Evolutionary conservation across 1,139 yeast species (phyloP).

Genomic region (Arxiozyma heterogenica): DNA sequence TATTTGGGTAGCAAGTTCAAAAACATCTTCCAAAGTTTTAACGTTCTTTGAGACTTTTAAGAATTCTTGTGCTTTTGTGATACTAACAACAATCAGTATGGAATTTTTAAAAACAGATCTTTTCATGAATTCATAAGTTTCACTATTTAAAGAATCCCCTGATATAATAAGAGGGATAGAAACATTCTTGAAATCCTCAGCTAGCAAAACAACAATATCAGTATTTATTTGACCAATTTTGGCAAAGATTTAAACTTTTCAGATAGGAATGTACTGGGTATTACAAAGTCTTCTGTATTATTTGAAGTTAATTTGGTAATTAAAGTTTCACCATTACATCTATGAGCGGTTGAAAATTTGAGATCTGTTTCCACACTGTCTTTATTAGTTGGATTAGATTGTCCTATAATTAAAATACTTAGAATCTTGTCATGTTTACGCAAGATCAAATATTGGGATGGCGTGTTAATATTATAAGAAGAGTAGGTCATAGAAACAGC

Average conservation of each 20-base stretch:
- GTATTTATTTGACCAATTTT: slow-evolving; percentile 67
- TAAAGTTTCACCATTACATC: slow-evolving; percentile 38
- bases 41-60: background rate
- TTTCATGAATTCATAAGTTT: background rate
- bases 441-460: slow-evolving; percentile 4
- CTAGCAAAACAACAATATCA: slow-evolving; percentile 47
- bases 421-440: slow-evolving; percentile 9
- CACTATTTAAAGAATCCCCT: slow-evolving; percentile 24
- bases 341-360: slow-evolving; percentile 68
- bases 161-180: slow-evolving; percentile 80
- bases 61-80: background rate
- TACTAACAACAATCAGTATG: background rate
- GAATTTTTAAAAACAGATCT: background rate
- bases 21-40: background rate
- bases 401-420: slow-evolving; percentile 42
- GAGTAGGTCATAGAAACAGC: background rate
- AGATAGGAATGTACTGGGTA: slow-evolving; percentile 36
- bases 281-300: background rate
- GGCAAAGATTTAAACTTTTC: slow-evolving; percentile 49
- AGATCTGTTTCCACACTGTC: slow-evolving; percentile 69
- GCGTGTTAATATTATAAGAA: slow-evolving; percentile 1
- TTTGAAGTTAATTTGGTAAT: background rate
- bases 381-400: slow-evolving; percentile 71
- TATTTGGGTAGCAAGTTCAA: background rate
- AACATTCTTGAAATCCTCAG: slow-evolving; percentile 34